phyloP scores from a whole-genome alignment of 805 yeast species.

The Grigorovia yakushimaensis region DNA sequence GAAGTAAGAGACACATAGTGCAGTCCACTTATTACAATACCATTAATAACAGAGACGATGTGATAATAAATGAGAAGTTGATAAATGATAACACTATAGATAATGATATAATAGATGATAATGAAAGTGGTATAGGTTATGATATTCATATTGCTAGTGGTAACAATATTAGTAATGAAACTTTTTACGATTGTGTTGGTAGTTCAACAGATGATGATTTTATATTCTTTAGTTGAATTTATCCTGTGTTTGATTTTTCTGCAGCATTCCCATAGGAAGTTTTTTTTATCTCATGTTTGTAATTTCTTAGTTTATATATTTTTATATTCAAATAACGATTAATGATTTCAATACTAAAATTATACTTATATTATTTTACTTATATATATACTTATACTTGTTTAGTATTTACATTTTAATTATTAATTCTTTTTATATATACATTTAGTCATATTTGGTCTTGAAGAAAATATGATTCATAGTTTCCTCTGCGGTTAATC shows the following conservation, averaged over 20 bases:
- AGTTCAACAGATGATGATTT: not conserved
- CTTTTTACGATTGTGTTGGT: not conserved
- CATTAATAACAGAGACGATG: not conserved
- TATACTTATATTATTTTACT: too few species aligned
- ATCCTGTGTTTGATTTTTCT: not conserved
- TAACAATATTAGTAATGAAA: not conserved
- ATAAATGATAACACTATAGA: not conserved
- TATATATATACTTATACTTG: too few species aligned
- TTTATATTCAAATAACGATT: not conserved
- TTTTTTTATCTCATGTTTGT: not conserved
- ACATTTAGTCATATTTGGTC: conserved; percentile 12
- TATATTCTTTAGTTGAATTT: not conserved
- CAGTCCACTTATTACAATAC: not conserved
- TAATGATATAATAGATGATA: not conserved
- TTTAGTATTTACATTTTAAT: not conserved
- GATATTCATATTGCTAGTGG: not conserved
- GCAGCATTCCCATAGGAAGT: not conserved
- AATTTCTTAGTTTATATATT: too few species aligned
- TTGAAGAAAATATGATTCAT: conserved; percentile 67
- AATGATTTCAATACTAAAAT: not conserved
- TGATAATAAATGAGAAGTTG: not conserved
- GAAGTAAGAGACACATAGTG: not conserved
- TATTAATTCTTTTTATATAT: not conserved
- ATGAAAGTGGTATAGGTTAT: not conserved
- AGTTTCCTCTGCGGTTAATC: conserved; percentile 84